Percentiles rank a stretch among this genome's conserved stretches.
These are phyloP conservation scores for Phytophthora podocarpi DNA, from an alignment of 352 stramenopile species.

Conservation along the genomic window DNA sequence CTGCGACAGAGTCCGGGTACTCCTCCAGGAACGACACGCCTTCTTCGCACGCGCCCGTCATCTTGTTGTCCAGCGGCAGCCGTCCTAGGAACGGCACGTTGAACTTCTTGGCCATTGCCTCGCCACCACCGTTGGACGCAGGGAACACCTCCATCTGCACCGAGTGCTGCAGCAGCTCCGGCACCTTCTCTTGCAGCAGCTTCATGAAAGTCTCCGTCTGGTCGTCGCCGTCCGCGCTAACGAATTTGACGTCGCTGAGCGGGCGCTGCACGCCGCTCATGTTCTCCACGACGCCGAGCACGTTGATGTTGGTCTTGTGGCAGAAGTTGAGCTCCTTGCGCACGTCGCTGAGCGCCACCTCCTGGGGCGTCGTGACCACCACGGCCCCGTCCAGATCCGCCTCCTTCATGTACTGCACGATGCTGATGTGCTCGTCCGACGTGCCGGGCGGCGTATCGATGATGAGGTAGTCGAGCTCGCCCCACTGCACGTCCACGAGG, in stretches of 20 bases:
- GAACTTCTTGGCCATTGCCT: constrained; percentile 96
- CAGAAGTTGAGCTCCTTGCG: constrained; percentile 99
- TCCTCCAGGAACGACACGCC: constrained; percentile 94
- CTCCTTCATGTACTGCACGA: constrained; percentile 99
- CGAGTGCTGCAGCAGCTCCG: constrained; percentile 67
- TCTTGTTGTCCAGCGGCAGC: constrained; percentile 97
- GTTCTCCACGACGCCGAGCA: constrained; percentile 97
- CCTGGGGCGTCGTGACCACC: constrained; percentile 99
- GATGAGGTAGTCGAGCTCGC: constrained; percentile 99
- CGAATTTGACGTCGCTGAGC: constrained; percentile 77
- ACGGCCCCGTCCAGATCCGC: constrained; percentile 95
- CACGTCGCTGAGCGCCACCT: constrained; percentile 99
- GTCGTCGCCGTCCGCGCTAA: constrained; percentile 56
- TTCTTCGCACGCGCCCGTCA: constrained; percentile 96
- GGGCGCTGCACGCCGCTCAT: constrained; percentile 95
- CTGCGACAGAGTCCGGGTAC: constrained; percentile 75
- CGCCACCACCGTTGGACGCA: constrained; percentile 79
- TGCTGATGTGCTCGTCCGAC: constrained; percentile 99
- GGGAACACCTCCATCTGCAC: constrained; percentile 94
- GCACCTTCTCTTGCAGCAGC: constrained; percentile 86
- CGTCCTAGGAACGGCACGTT: constrained; percentile 96
- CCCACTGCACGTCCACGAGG: constrained; percentile 99
- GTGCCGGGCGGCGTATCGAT: constrained; percentile 99
- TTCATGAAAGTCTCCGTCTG: constrained; percentile 62
- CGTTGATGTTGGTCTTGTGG: constrained; percentile 92